Conservation (phyloP, 176 grass and related monocot species). For the Pharus latifolius region DNA sequence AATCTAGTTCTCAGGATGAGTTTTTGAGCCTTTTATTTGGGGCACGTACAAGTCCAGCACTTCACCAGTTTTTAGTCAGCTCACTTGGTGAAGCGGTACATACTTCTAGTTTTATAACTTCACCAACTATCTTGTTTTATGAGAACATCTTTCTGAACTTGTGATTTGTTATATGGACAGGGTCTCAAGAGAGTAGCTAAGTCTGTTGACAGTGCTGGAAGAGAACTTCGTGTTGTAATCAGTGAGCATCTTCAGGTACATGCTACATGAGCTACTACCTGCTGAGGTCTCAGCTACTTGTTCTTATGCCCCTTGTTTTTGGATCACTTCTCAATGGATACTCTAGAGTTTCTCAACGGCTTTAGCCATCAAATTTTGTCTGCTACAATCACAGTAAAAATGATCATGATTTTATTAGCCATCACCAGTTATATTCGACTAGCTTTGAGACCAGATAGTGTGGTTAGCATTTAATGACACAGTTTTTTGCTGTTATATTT, state of each 20-base stretch:
- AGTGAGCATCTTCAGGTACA: slow-evolving; percentile 92
- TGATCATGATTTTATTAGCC: neutral
- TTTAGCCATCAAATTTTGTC: neutral
- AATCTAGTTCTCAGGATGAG: slow-evolving; percentile 77
- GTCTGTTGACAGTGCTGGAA: slow-evolving; percentile 68
- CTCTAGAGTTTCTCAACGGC: neutral
- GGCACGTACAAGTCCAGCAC: slow-evolving; percentile 68
- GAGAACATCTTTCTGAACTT: slow-evolving; percentile 1
- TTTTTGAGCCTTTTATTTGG: slow-evolving; percentile 87
- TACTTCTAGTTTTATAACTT: neutral
- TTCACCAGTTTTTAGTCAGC: slow-evolving; percentile 87
- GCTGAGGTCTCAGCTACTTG: neutral
- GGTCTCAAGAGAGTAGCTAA: slow-evolving; percentile 81
- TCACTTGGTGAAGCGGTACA: slow-evolving; percentile 89
- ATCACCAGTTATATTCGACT: neutral
- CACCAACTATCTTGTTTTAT: slow-evolving; percentile 1
- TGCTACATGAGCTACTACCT: neutral
- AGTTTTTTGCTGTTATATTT: neutral
- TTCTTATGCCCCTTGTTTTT: neutral
- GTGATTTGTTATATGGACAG: slow-evolving; percentile 35
- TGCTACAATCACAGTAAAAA: neutral
- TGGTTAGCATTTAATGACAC: neutral
- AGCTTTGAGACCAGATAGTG: neutral
- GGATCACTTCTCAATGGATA: neutral
- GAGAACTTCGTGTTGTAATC: slow-evolving; percentile 74